These are phyloP conservation scores for Dactylonectria estremocensis DNA, from an alignment of 2,329 filamentous ascomycete genomes.

Conservation along the genomic window DNA sequence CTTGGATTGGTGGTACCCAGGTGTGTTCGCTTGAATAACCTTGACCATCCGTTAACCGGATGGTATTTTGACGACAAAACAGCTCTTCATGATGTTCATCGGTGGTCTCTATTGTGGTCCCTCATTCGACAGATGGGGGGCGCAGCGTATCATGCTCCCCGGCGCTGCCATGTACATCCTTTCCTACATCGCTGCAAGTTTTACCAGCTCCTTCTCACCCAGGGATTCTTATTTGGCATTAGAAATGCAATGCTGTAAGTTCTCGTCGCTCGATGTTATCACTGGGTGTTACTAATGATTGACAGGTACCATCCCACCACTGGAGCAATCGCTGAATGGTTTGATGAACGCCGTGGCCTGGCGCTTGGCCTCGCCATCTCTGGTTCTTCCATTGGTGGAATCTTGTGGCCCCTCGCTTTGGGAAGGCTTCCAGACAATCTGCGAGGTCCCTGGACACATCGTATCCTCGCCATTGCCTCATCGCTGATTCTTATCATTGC, in stretches of 20 bases:
- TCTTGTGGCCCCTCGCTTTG: slow-evolving; percentile 50
- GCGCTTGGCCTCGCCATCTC: slow-evolving; percentile 52
- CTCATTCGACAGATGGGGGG: slow-evolving; percentile 58
- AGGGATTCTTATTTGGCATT: slow-evolving; percentile 60
- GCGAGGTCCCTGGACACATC: slow-evolving; percentile 38
- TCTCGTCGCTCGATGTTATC: neutral
- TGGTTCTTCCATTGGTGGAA: slow-evolving; percentile 51
- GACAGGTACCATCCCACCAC: slow-evolving; percentile 48
- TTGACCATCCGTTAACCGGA: accelerated
- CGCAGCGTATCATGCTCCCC: slow-evolving; percentile 52
- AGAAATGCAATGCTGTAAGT: slow-evolving; percentile 56
- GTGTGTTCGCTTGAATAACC: slow-evolving; percentile 23
- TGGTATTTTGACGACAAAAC: slow-evolving; percentile 14
- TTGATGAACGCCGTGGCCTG: slow-evolving; percentile 49
- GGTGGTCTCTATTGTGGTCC: slow-evolving; percentile 58
- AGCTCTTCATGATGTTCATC: slow-evolving; percentile 58
- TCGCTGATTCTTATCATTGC: slow-evolving; percentile 46
- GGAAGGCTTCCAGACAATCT: slow-evolving; percentile 31
- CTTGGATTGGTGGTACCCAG: slow-evolving; percentile 59
- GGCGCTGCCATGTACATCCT: slow-evolving; percentile 56
- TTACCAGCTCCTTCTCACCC: slow-evolving; percentile 56
- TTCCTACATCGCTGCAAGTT: slow-evolving; percentile 55
- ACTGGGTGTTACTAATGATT: neutral
- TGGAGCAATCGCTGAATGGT: slow-evolving; percentile 51
- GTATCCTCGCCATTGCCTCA: slow-evolving; percentile 41